Percentiles rank a stretch among this genome's conserved stretches.
phyloP scores from a whole-genome alignment of 1,284 basidiomycete species.

The Apiotrichum domesticum region DNA sequence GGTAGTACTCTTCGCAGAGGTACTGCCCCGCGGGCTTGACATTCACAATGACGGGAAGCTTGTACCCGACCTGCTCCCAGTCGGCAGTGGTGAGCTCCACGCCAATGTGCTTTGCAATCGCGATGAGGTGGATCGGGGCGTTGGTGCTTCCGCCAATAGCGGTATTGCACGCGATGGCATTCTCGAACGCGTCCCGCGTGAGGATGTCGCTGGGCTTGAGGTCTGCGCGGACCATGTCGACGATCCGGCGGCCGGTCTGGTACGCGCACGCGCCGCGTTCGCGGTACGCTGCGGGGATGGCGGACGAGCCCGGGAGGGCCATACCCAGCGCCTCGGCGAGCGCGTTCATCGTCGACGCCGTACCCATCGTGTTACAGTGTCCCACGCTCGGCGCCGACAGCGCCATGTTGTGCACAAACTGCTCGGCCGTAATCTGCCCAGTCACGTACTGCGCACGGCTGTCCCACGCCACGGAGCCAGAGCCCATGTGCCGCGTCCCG shows the following conservation, averaged over 20 bases:
- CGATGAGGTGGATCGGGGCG: conserved; percentile 51
- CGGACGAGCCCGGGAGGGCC: conserved; percentile 81
- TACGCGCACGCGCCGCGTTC: conserved; percentile 51
- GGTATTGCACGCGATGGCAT: conserved; percentile 79
- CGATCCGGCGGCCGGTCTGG: conserved; percentile 73
- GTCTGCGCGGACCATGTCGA: conserved; percentile 72
- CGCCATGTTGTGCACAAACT: conserved; percentile 39
- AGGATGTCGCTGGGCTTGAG: conserved; percentile 89
- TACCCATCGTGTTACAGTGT: conserved; percentile 47
- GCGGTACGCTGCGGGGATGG: conserved; percentile 60
- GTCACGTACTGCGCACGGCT: conserved; percentile 31
- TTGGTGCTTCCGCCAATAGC: conserved; percentile 89
- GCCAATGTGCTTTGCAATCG: conserved; percentile 44
- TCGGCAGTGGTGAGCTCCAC: conserved; percentile 38
- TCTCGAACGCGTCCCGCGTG: conserved; percentile 82
- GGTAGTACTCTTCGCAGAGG: conserved; percentile 45
- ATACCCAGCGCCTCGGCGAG: conserved; percentile 86
- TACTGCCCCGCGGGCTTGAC: conserved; percentile 42
- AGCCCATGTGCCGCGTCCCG: conserved; percentile 38
- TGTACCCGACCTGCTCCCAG: conserved; percentile 42
- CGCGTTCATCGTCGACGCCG: conserved; percentile 67
- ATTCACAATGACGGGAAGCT: conserved; percentile 40
- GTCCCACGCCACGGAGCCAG: conserved; percentile 45
- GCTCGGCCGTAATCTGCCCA: conserved; percentile 36
- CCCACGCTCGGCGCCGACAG: conserved; percentile 37